Conservation (phyloP, 2,329 filamentous ascomycete genomes). For the Colletotrichum godetiae region DNA sequence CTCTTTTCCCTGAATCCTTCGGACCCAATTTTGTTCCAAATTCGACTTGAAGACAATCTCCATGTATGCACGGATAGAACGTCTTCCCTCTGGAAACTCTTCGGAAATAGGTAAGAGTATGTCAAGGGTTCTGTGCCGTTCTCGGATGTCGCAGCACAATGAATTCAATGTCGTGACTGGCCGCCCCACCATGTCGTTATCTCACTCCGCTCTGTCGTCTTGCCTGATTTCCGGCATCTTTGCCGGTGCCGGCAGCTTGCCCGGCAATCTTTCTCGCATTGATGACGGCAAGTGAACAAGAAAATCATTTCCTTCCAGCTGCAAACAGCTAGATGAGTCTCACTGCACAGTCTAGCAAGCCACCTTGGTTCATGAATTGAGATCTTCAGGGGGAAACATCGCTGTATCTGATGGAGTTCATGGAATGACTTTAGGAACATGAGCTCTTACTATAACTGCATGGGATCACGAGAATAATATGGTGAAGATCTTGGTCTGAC, state of each 20-base stretch:
- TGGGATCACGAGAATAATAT: neutral
- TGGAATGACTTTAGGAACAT: neutral
- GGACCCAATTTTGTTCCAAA: neutral
- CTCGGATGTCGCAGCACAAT: neutral
- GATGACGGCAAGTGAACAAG: neutral
- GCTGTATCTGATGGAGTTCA: neutral
- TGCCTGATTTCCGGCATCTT: slow-evolving; percentile 4
- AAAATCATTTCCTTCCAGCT: neutral
- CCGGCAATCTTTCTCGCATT: neutral
- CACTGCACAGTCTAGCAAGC: neutral
- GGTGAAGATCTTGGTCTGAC: too few species aligned
- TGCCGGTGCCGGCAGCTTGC: neutral
- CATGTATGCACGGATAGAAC: too few species aligned
- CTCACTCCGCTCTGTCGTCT: slow-evolving; percentile 26
- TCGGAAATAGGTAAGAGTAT: neutral
- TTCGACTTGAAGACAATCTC: neutral
- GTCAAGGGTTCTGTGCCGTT: neutral
- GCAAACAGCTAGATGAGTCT: too few species aligned
- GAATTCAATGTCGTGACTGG: slow-evolving; percentile 18
- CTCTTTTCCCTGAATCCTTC: neutral
- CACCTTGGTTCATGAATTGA: neutral
- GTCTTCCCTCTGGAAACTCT: too few species aligned
- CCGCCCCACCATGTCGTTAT: slow-evolving; percentile 30
- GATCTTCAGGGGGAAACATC: too few species aligned
- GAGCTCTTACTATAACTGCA: neutral